phyloP scores from a whole-genome alignment of 2,329 filamentous ascomycete species.

The Exophiala spinifera region DNA sequence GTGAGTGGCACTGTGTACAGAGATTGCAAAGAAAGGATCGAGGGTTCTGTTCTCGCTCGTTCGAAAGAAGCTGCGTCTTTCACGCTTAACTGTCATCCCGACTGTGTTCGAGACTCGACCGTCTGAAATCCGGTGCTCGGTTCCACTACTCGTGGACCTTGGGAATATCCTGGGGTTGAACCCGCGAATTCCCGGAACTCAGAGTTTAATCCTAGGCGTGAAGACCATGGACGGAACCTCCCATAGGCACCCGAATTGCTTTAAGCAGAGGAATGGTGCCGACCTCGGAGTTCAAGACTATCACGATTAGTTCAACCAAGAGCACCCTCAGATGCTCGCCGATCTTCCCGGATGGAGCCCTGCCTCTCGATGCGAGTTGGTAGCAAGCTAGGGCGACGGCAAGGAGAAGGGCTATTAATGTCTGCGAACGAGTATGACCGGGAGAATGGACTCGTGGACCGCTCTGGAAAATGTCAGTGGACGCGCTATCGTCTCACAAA shows the following conservation, averaged over 20 bases:
- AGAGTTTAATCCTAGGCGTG: no score
- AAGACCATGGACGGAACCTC: neutral
- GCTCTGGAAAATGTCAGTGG: neutral
- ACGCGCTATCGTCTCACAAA: neutral
- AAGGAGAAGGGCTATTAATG: neutral
- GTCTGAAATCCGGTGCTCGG: no score
- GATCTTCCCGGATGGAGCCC: constrained; percentile 1
- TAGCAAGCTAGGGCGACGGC: neutral
- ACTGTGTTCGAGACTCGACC: no score
- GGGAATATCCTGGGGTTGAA: no score
- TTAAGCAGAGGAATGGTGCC: neutral
- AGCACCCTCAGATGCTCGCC: neutral
- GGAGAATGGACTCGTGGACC: constrained; percentile 1
- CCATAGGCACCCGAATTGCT: neutral
- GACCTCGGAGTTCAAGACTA: neutral
- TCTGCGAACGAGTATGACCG: constrained; percentile 1
- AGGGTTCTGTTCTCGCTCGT: no score
- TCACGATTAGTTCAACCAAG: neutral
- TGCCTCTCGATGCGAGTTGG: neutral
- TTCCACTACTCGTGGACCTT: no score
- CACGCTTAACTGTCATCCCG: no score
- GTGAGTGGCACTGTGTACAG: neutral
- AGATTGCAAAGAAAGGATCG: no score
- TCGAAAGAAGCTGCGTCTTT: no score
- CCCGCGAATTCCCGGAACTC: no score